Evolutionary conservation across 2,329 filamentous ascomycete genomes (phyloP).

Genomic region (Lachnum nothofagi): DNA sequence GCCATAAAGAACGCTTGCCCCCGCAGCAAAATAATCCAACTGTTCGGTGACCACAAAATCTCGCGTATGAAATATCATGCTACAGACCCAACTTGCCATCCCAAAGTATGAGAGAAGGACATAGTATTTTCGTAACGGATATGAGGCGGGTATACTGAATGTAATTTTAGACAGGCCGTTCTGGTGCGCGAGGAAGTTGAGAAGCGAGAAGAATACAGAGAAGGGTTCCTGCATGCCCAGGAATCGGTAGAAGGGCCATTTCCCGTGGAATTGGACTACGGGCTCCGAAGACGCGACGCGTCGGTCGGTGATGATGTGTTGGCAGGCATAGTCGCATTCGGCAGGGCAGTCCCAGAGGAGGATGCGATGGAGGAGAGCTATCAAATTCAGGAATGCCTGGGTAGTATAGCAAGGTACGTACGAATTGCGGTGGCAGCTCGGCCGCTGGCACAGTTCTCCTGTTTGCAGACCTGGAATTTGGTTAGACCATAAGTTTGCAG

Average conservation of each 20-base stretch:
- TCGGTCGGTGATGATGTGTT: constrained; percentile 77
- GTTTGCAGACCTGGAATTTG: constrained; percentile 62
- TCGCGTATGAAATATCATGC: constrained; percentile 85
- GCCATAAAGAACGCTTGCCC: constrained; percentile 83
- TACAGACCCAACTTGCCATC: constrained; percentile 78
- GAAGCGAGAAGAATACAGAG: constrained; percentile 84
- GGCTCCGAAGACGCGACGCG: constrained; percentile 62
- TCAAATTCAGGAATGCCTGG: constrained; percentile 9
- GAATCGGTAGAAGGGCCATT: constrained; percentile 93
- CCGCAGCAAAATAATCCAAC: constrained; percentile 92
- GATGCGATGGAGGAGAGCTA: constrained; percentile 77
- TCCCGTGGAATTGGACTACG: constrained; percentile 91
- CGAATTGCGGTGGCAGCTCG: constrained; percentile 44
- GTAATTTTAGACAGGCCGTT: constrained; percentile 68
- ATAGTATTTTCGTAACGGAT: constrained; percentile 77
- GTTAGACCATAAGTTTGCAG: constrained; percentile 3
- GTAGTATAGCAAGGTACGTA: constrained; percentile 13
- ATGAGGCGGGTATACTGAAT: constrained; percentile 63
- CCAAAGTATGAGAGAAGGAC: constrained; percentile 74
- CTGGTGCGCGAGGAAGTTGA: constrained; percentile 85
- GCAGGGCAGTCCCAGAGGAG: constrained; percentile 87
- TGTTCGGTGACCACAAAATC: constrained; percentile 86
- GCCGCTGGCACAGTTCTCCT: constrained; percentile 70
- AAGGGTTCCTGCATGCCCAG: constrained; percentile 93
- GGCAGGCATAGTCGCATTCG: constrained; percentile 97